Percentiles rank a stretch among this genome's conserved stretches.
Conservation (phyloP, 805 yeast species). For the Cyberlindnera nakhonratchasimensis region DNA sequence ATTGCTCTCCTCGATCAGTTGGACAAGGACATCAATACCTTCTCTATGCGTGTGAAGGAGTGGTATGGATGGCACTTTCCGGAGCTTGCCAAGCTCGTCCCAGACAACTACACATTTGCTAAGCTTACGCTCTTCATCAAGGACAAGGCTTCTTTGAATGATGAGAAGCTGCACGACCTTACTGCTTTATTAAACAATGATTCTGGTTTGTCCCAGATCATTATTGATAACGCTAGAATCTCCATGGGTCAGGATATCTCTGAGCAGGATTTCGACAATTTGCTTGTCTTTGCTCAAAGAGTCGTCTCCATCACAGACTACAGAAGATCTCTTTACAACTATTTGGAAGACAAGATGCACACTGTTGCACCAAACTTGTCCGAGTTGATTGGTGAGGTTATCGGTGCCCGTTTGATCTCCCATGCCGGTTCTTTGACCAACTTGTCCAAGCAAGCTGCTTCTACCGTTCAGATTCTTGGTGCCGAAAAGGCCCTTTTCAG, state of each 20-base stretch:
- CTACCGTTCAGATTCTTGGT: constrained; percentile 97
- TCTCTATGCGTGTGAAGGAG: constrained; percentile 98
- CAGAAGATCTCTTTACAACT: constrained; percentile 77
- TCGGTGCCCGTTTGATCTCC: constrained; percentile 96
- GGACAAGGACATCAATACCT: constrained; percentile 95
- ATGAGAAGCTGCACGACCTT: constrained; percentile 81
- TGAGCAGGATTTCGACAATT: constrained; percentile 90
- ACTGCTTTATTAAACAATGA: constrained; percentile 83
- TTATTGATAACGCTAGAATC: constrained; percentile 91
- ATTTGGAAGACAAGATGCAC: constrained; percentile 94
- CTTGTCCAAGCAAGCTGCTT: constrained; percentile 97
- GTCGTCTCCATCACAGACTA: constrained; percentile 90
- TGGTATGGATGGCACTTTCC: constrained; percentile 99
- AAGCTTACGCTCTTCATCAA: constrained; percentile 74
- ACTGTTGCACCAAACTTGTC: constrained; percentile 96
- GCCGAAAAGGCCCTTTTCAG: constrained; percentile 99
- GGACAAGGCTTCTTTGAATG: constrained; percentile 81
- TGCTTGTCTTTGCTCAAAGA: constrained; percentile 87
- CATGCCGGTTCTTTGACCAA: constrained; percentile 98
- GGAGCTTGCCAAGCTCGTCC: constrained; percentile 92
- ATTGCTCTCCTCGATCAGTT: constrained; percentile 93
- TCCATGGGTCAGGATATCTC: constrained; percentile 99
- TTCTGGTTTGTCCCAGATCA: constrained; percentile 85
- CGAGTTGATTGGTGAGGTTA: constrained; percentile 96
- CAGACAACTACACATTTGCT: constrained; percentile 97